Conservation (phyloP, 192 early-diverging fungal species). For the Coemansia sp. region DNA sequence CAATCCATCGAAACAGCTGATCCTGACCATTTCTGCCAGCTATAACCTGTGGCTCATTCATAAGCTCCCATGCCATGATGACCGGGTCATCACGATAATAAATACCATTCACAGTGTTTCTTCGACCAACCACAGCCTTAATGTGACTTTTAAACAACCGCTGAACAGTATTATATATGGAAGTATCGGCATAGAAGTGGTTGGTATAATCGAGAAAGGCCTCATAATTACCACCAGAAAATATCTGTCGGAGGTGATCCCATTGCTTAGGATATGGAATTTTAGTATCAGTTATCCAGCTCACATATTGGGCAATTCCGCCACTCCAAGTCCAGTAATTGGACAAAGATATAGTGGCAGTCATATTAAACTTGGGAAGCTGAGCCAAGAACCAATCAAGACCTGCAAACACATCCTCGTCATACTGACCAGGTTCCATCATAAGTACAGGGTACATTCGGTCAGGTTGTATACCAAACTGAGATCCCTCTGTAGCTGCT, state of each 20-base stretch:
- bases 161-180: conserved; percentile 27
- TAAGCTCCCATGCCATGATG: conserved; percentile 69
- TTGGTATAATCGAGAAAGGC: conserved; percentile 52
- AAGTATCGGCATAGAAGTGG: conserved; percentile 53
- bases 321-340: conserved; percentile 79
- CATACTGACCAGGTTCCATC: conserved; percentile 55
- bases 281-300: conserved; percentile 55
- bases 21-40: conserved; percentile 2
- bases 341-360: conserved; percentile 55
- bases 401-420: conserved; percentile 58
- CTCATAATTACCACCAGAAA: conserved; percentile 32
- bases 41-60: conserved; percentile 66
- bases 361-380: conserved; percentile 57
- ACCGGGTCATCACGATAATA: conserved; percentile 58
- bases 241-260: conserved; percentile 26
- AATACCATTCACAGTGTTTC: conserved; percentile 55
- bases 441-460: conserved; percentile 62
- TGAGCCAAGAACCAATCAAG: conserved; percentile 65
- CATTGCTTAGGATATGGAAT: conserved; percentile 63
- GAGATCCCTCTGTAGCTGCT: conserved; percentile 60
- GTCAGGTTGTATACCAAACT: conserved; percentile 55
- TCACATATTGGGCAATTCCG: conserved; percentile 61
- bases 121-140: conserved; percentile 37
- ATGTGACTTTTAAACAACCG: conserved; percentile 55
- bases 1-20: conserved; percentile 53